Conservation (phyloP, 306 rosid genomes). For the Pachyrhizus erosus region DNA sequence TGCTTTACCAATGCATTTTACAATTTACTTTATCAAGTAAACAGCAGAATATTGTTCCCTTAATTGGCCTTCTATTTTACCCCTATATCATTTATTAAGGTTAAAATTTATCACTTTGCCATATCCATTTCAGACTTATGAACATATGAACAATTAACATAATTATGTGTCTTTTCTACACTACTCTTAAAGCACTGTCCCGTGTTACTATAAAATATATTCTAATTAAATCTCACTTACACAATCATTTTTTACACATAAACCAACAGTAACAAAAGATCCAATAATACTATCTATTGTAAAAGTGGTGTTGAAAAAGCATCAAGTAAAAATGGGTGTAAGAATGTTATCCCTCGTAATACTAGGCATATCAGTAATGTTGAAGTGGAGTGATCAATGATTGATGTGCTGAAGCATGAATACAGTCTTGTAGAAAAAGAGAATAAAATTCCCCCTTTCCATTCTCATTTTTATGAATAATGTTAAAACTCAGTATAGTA, state of each 20-base stretch:
- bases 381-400: not conserved
- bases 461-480: no score
- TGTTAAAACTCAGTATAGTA: no score
- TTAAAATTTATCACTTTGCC: not conserved
- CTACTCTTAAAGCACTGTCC: not conserved
- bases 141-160: not conserved
- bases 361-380: not conserved
- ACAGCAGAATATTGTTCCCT: not conserved
- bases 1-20: not conserved
- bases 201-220: not conserved
- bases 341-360: not conserved
- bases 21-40: not conserved
- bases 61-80: not conserved
- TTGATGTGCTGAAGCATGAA: not conserved
- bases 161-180: not conserved
- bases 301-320: not conserved
- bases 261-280: not conserved
- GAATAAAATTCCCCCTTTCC: no score
- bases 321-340: not conserved
- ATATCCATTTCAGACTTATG: not conserved
- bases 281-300: not conserved
- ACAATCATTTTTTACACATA: no score
- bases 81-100: not conserved
- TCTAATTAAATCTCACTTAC: not conserved
- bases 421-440: not conserved